Conservation (phyloP, 805 yeast genomes). For the Scheffersomyces spartinae region DNA sequence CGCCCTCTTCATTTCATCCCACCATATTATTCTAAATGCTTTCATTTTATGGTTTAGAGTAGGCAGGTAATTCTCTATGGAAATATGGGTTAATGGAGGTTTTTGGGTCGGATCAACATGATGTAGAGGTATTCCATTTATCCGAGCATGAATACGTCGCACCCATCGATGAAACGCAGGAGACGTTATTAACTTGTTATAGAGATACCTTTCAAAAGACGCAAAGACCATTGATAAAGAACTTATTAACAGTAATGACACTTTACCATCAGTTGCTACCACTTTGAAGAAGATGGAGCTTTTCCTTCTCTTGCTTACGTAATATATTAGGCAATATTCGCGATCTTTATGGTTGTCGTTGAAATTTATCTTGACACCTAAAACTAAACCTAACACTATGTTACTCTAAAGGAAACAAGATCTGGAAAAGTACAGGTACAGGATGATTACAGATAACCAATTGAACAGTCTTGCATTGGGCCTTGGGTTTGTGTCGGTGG, state of each 20-base stretch:
- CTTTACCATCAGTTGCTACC: no score
- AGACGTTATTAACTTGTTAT: conserved; percentile 38
- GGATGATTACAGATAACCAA: conserved; percentile 78
- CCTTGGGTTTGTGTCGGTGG: conserved; percentile 63
- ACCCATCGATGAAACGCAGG: conserved; percentile 55
- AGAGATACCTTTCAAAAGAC: no score
- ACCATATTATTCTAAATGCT: conserved; percentile 49
- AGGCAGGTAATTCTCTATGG: conserved; percentile 26
- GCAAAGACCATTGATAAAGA: no score
- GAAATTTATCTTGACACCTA: no score
- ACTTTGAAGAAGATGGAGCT: no score
- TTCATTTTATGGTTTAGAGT: conserved; percentile 42
- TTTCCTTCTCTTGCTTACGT: no score
- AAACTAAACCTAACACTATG: no score
- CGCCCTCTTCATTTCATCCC: conserved; percentile 46
- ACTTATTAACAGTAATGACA: no score
- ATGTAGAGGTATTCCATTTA: conserved; percentile 47
- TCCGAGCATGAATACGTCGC: conserved; percentile 44
- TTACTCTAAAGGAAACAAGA: no score
- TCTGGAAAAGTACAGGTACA: no score
- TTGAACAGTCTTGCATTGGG: conserved; percentile 60
- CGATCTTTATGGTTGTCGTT: no score
- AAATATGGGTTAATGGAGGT: conserved; percentile 5
- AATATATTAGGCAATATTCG: no score
- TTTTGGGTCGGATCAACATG: conserved; percentile 8